A percentile compares a stretch with the other conserved stretches of the same genome.
phyloP scores from a whole-genome alignment of 306 rosid genomes.

The Albizia julibrissin region DNA sequence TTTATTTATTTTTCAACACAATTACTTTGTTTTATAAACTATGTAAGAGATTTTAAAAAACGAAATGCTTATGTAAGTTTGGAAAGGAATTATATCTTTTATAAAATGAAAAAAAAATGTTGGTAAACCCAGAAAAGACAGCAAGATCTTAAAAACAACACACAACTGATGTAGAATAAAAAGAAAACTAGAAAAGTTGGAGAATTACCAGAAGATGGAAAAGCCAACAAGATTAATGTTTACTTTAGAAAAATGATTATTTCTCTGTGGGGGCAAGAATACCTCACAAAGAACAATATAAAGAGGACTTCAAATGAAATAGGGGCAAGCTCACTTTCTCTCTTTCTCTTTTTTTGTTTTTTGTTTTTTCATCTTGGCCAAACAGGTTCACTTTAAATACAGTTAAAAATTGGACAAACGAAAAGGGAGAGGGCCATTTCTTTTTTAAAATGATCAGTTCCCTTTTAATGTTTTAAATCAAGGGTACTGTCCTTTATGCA shows the following conservation, averaged over 20 bases:
- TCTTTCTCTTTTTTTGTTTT: background rate
- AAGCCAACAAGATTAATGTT: constrained; percentile 27
- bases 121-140: background rate
- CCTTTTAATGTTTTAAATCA: background rate
- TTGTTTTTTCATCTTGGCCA: background rate
- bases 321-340: constrained; percentile 1
- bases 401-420: constrained; percentile 27
- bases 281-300: constrained; percentile 29
- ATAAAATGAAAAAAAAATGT: background rate
- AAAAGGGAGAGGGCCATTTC: constrained; percentile 27
- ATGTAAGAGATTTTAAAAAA: background rate
- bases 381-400: constrained; percentile 25
- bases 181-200: background rate
- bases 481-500: background rate
- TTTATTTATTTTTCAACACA: background rate
- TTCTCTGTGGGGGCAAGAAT: constrained; percentile 25
- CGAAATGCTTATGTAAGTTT: background rate
- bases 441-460: constrained; percentile 11
- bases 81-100: too few species aligned
- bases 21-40: background rate
- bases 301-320: constrained; percentile 24
- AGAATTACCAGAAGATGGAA: background rate
- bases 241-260: constrained; percentile 21
- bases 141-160: background rate
- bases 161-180: background rate